Percentiles rank a stretch among this genome's conserved stretches.
Conservation (phyloP, 768 basidiomycete genomes). For the Amanita subjunquillea region DNA sequence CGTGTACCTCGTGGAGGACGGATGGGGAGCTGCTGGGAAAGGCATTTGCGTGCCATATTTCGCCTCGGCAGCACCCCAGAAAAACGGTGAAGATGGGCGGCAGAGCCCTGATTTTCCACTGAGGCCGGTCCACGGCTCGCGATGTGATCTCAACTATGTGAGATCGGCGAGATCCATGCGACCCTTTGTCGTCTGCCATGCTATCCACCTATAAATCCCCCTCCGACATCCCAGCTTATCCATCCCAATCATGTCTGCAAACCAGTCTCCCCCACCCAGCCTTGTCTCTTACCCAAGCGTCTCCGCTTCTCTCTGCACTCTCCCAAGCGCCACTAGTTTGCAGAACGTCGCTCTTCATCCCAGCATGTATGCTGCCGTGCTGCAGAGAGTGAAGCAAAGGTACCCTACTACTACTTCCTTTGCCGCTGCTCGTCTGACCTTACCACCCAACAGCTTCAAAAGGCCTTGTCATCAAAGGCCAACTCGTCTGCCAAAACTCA, state of each 20-base stretch:
- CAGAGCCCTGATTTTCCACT: constrained; percentile 1
- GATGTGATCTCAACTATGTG: background rate
- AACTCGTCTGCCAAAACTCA: constrained; percentile 27
- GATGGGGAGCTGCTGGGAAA: background rate
- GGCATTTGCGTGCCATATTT: too few relatives aligned
- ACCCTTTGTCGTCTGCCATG: background rate
- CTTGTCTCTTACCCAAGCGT: constrained; percentile 69
- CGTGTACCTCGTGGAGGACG: background rate
- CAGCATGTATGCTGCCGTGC: constrained; percentile 60
- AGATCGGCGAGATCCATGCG: background rate
- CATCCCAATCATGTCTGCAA: constrained; percentile 8
- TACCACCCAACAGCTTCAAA: constrained; percentile 37
- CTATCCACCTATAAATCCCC: background rate
- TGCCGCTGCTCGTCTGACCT: constrained; percentile 1
- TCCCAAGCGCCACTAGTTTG: constrained; percentile 66
- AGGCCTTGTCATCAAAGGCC: constrained; percentile 46
- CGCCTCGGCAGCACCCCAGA: background rate
- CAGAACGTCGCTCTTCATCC: constrained; percentile 57
- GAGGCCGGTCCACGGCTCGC: background rate
- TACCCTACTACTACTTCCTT: constrained; percentile 16
- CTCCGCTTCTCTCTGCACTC: constrained; percentile 53
- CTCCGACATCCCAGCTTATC: constrained; percentile 10
- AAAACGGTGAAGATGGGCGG: background rate
- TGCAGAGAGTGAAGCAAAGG: constrained; percentile 71
- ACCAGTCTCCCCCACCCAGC: constrained; percentile 27